These are phyloP conservation scores for Cladosporium sphaerospermum DNA, from an alignment of 2,329 filamentous ascomycete species.

Conservation along the genomic window DNA sequence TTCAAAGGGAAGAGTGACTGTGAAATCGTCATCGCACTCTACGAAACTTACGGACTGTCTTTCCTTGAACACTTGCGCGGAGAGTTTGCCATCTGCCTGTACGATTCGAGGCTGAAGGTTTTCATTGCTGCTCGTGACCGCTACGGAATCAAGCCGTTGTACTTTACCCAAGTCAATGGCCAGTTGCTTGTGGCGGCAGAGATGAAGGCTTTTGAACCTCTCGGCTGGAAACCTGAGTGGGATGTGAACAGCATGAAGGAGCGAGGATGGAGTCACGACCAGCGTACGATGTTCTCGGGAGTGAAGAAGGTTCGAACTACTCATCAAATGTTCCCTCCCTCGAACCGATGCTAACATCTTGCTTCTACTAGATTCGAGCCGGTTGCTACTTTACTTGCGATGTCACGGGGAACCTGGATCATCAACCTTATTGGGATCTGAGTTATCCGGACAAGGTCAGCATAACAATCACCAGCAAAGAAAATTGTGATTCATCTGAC, in stretches of 20 bases:
- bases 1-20: conserved; percentile 45
- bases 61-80: conserved; percentile 43
- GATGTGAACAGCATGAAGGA: conserved; percentile 43
- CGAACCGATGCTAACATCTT: neutral
- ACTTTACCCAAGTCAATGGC: conserved; percentile 38
- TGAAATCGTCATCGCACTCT: conserved; percentile 47
- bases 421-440: conserved; percentile 48
- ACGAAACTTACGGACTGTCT: conserved; percentile 40
- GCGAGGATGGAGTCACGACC: conserved; percentile 39
- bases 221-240: conserved; percentile 50
- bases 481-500: neutral
- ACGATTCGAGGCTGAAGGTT: conserved; percentile 36
- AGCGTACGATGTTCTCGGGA: conserved; percentile 46
- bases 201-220: conserved; percentile 45
- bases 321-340: neutral
- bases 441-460: conserved; percentile 44
- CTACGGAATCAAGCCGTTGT: conserved; percentile 50
- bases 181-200: conserved; percentile 45
- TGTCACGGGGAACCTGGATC: conserved; percentile 33
- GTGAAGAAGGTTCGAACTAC: conserved; percentile 34
- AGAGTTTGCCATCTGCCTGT: conserved; percentile 49
- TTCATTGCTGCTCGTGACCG: conserved; percentile 46
- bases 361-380: conserved; percentile 34
- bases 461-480: neutral
- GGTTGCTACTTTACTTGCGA: conserved; percentile 40